Base-by-base conservation (phyloP, 306 rosid species). In the Prunus persica region DNA sequence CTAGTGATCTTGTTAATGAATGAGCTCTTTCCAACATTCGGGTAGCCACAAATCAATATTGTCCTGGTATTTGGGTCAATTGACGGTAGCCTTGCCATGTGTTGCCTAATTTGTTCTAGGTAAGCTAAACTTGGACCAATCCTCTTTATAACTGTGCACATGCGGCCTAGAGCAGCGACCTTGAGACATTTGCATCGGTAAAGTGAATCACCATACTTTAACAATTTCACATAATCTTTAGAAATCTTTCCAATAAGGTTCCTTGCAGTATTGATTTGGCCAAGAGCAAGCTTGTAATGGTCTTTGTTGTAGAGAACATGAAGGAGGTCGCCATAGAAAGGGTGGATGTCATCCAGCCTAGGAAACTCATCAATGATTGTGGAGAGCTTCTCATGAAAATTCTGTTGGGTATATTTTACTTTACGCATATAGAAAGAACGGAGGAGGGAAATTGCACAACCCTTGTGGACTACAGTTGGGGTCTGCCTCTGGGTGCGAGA, bases 231-330 rank as follows among this genome's bases (percentile, higher is more conserved):
- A 69, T 88, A 93, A 67, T 93, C 98, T 30, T 87, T 93, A 2
- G 93, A 82, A 52, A 93, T 91, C 85, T 91, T 93, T 32, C 92
- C 76, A 54, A 89, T 91, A 32, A 89, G 91, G 55, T 89, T 93
- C 85, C 97, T 87, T 56, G 96, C 98, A 67, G 96, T 88, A 75
- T 91, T 93, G 76, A 93, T 49, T 79, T 93, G 97, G 20, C 97
- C 98, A 74, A 93, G 97, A 0, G 97, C 97, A 78, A 93, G 98
- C 91, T 93, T 93, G 87, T 89, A 91, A 72, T 93, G 98, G 69
- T 93, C 98, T 70, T 91, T 93, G 81, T 93, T 91, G 85, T 93
- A 93, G 24, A 93, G 92, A 47, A 89, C 97, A 51, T 91, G 97
- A 32, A 93, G 92, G 19, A 93, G 91, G 69, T 93, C 97, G 0